A percentile compares a stretch with the other conserved stretches of the same genome.
Conservation (phyloP, 2,329 filamentous ascomycete genomes). For the Neonectria faginata region DNA sequence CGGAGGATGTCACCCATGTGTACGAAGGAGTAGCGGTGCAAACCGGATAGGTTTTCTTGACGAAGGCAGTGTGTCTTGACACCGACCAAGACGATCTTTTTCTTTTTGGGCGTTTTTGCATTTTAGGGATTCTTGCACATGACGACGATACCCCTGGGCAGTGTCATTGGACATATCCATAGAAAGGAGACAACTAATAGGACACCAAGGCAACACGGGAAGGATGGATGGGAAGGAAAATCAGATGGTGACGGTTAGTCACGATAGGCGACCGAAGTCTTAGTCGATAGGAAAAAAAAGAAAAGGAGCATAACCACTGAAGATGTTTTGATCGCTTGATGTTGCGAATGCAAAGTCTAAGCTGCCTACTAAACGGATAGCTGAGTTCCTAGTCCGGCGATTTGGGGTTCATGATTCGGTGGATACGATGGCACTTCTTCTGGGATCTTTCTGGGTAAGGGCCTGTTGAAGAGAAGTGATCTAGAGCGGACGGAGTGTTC, state of each 20-base stretch:
- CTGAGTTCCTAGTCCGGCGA: constrained; percentile 5
- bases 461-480: too few species aligned
- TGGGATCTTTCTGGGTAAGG: background rate
- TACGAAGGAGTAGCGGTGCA: constrained; percentile 5
- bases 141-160: constrained; percentile 16
- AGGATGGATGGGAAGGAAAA: background rate
- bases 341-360: background rate
- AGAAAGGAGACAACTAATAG: constrained; percentile 5
- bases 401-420: background rate
- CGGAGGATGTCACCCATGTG: constrained; percentile 2
- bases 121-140: constrained; percentile 19
- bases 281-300: constrained; percentile 2
- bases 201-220: constrained; percentile 5
- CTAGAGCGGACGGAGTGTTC: too few species aligned
- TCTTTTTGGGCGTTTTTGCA: constrained; percentile 16
- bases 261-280: background rate
- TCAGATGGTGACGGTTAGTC: background rate
- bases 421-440: background rate
- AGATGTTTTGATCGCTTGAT: background rate
- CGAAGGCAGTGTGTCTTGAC: background rate
- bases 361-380: background rate
- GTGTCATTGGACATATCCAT: constrained; percentile 4
- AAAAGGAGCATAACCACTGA: background rate
- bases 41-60: background rate
- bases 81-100: background rate